Conservation (phyloP, 805 yeast species). For the Deakozyma indianensis region DNA sequence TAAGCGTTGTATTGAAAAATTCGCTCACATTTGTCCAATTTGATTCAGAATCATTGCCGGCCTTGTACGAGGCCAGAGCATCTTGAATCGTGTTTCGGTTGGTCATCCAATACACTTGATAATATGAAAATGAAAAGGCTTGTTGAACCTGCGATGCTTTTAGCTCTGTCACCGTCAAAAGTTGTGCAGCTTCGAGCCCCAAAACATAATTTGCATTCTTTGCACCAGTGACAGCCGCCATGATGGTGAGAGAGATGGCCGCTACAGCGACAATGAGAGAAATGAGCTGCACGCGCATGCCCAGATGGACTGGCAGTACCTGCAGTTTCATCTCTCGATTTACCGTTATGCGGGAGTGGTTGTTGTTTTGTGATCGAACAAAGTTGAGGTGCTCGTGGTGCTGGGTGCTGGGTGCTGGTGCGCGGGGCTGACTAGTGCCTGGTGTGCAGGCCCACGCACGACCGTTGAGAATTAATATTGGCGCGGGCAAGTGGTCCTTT, state of each 20-base stretch:
- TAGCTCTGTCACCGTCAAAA: constrained; percentile 65
- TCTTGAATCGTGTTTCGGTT: constrained; percentile 44
- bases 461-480: too few species aligned
- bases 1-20: constrained; percentile 45
- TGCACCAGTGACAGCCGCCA: constrained; percentile 57
- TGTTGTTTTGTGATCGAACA: too few species aligned
- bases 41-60: constrained; percentile 51
- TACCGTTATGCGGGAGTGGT: too few species aligned
- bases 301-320: constrained; percentile 22
- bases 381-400: too few species aligned
- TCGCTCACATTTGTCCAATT: constrained; percentile 33
- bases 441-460: too few species aligned
- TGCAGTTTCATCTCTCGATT: too few species aligned
- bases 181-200: constrained; percentile 49
- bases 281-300: constrained; percentile 62
- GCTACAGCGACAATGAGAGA: constrained; percentile 54
- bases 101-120: constrained; percentile 54
- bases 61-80: constrained; percentile 47
- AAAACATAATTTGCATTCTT: constrained; percentile 32
- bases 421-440: too few species aligned
- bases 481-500: too few species aligned
- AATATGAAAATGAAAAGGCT: constrained; percentile 44
- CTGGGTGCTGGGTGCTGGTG: too few species aligned
- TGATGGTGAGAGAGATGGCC: constrained; percentile 46
- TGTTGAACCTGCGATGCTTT: constrained; percentile 71